Percentiles rank a stretch among this genome's conserved stretches.
Conservation (phyloP, 257 asterid species). For the Eucommia ulmoides region DNA sequence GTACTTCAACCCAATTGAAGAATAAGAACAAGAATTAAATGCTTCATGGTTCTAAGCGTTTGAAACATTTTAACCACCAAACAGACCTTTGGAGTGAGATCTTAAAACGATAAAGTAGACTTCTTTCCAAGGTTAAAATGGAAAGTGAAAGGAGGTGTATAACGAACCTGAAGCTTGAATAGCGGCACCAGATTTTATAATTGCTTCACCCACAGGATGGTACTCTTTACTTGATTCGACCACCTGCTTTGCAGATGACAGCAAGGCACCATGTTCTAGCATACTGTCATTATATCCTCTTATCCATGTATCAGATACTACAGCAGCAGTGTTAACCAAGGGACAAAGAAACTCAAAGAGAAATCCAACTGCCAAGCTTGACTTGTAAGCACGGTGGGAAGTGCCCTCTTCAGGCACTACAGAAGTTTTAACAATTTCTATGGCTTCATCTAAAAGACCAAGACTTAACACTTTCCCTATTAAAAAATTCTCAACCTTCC, state of each 20-base stretch:
- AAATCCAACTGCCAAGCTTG: constrained; percentile 45
- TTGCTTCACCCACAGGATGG: constrained; percentile 67
- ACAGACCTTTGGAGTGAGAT: not conserved
- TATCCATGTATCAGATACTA: constrained; percentile 7
- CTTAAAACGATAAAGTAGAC: not conserved
- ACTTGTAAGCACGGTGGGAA: constrained; percentile 36
- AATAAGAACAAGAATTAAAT: too few relatives aligned
- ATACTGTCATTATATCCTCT: constrained; percentile 8
- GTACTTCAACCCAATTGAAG: too few relatives aligned
- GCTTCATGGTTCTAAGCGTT: not conserved
- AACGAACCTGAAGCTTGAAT: constrained; percentile 61
- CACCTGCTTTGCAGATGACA: constrained; percentile 49
- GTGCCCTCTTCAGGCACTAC: constrained; percentile 45
- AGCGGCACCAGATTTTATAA: constrained; percentile 42
- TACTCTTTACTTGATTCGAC: constrained; percentile 34
- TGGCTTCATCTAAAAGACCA: constrained; percentile 28
- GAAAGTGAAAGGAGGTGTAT: constrained; percentile 1
- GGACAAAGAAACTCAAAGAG: constrained; percentile 41
- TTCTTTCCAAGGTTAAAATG: not conserved
- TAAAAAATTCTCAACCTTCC: constrained; percentile 39
- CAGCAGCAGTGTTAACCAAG: constrained; percentile 10
- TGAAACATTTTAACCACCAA: not conserved
- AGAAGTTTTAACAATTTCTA: constrained; percentile 32
- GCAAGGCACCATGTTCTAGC: constrained; percentile 16
- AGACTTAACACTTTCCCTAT: constrained; percentile 21